Conservation (phyloP, 352 stramenopile genomes). For the Phytophthora pluvialis region DNA sequence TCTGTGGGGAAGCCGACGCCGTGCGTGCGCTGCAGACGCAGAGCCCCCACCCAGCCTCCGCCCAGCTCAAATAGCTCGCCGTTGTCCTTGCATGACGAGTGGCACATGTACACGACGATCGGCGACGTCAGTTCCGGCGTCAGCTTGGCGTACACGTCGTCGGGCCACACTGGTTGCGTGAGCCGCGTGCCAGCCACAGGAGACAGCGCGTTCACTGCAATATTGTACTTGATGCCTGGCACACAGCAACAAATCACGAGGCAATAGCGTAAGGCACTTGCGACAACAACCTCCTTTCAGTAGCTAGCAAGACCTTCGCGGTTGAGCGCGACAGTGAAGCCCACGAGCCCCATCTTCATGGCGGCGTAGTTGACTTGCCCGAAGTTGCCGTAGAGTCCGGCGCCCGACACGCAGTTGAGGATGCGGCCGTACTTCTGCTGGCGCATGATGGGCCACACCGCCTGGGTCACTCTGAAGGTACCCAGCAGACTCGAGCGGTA, state of each 20-base stretch:
- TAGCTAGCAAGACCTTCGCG: slow-evolving; percentile 51
- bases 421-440: slow-evolving; percentile 76
- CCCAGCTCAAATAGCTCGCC: slow-evolving; percentile 69
- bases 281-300: neutral
- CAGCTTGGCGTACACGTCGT: slow-evolving; percentile 61
- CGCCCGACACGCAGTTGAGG: slow-evolving; percentile 70
- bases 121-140: slow-evolving; percentile 70
- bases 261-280: slow-evolving; percentile 6
- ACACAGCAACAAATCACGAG: slow-evolving; percentile 5
- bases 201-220: slow-evolving; percentile 73
- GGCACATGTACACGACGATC: slow-evolving; percentile 71
- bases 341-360: slow-evolving; percentile 79
- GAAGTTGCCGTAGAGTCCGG: slow-evolving; percentile 81
- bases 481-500: slow-evolving; percentile 66
- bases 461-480: slow-evolving; percentile 68
- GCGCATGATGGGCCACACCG: slow-evolving; percentile 75
- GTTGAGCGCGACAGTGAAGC: slow-evolving; percentile 72
- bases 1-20: slow-evolving; percentile 74
- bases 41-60: slow-evolving; percentile 68
- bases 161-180: slow-evolving; percentile 69
- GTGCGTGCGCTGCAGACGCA: slow-evolving; percentile 72
- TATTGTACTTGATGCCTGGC: slow-evolving; percentile 78
- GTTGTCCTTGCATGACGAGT: slow-evolving; percentile 58
- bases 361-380: slow-evolving; percentile 80
- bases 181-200: slow-evolving; percentile 69